Percentiles rank a stretch among this genome's conserved stretches.
Conservation (phyloP, 2,329 filamentous ascomycete species). For the Arachnomyces sp. region DNA sequence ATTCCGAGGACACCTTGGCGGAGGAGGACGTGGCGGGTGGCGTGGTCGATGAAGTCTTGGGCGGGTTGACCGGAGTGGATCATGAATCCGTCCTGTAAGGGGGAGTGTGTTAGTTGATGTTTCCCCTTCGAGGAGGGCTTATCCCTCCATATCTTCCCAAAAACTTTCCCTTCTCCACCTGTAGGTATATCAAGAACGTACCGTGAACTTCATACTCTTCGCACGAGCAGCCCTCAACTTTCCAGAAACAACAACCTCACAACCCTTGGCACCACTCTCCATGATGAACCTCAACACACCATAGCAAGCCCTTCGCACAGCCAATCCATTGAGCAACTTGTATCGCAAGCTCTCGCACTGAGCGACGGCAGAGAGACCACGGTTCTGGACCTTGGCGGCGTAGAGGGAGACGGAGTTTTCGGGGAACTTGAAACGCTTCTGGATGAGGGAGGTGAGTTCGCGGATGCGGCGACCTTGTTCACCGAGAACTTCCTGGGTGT, state of each 20-base stretch:
- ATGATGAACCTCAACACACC: conserved; percentile 99
- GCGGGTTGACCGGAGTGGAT: conserved; percentile 99
- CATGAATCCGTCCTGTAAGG: conserved; percentile 84
- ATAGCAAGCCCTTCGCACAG: conserved; percentile 97
- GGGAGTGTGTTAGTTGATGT: conserved; percentile 6
- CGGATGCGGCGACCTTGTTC: conserved; percentile 99
- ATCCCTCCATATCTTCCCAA: background rate
- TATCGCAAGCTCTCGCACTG: conserved; percentile 99
- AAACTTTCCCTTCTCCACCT: conserved; percentile 1
- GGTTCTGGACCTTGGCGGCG: conserved; percentile 99
- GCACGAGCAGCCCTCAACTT: conserved; percentile 98
- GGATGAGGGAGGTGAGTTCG: conserved; percentile 99
- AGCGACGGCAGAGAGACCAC: conserved; percentile 97
- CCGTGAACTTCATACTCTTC: conserved; percentile 99
- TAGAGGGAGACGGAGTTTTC: conserved; percentile 99
- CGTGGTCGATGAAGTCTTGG: conserved; percentile 98
- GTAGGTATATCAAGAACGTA: conserved; percentile 34
- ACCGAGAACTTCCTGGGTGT: conserved; percentile 99
- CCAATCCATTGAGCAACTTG: conserved; percentile 99
- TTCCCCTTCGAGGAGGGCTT: too few relatives aligned
- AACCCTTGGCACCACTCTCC: conserved; percentile 99
- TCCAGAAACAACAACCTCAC: conserved; percentile 97
- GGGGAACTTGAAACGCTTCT: conserved; percentile 99
- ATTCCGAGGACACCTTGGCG: conserved; percentile 99
- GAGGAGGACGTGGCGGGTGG: conserved; percentile 98